phyloP scores from a whole-genome alignment of 208 protist genomes.

The Trypanosoma scelopori region DNA sequence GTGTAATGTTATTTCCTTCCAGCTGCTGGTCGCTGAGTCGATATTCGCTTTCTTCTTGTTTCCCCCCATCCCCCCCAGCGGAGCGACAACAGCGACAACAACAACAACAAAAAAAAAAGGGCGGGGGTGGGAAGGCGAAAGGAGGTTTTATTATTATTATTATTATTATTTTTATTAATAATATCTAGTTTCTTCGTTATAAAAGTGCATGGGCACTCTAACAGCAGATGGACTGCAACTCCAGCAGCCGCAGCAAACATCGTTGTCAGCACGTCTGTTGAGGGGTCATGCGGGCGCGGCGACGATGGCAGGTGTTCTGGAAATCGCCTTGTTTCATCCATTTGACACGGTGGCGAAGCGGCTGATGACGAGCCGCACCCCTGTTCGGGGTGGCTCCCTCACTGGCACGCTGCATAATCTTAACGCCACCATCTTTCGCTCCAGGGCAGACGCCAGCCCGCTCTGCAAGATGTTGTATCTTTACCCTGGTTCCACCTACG shows the following conservation, averaged over 20 bases:
- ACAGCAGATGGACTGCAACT: conserved; percentile 5
- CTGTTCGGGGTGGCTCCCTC: conserved; percentile 42
- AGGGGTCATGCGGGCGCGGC: conserved; percentile 64
- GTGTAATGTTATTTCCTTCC: not conserved
- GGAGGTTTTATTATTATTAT: too few relatives aligned
- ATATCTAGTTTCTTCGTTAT: too few relatives aligned
- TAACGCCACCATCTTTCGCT: conserved; percentile 79
- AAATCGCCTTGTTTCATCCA: conserved; percentile 88
- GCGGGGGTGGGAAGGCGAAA: too few relatives aligned
- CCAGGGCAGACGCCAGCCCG: conserved; percentile 55
- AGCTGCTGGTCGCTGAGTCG: not conserved
- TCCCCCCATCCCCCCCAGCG: too few relatives aligned
- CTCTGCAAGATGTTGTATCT: conserved; percentile 77
- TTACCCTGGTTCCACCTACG: conserved; percentile 89
- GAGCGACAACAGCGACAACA: too few relatives aligned
- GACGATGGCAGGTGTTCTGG: conserved; percentile 70
- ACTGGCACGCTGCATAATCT: conserved; percentile 53
- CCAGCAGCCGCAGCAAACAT: conserved; percentile 30
- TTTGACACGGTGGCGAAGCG: conserved; percentile 91
- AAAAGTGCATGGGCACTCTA: not conserved
- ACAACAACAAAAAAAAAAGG: too few relatives aligned
- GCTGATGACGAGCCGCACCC: conserved; percentile 76
- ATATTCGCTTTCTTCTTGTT: not conserved
- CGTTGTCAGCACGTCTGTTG: conserved; percentile 41
- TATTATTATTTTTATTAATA: too few relatives aligned